Percentiles rank a stretch among this genome's conserved stretches.
Evolutionary conservation across 441 rosid genomes (phyloP).

Genomic region (Erodium texanum): DNA sequence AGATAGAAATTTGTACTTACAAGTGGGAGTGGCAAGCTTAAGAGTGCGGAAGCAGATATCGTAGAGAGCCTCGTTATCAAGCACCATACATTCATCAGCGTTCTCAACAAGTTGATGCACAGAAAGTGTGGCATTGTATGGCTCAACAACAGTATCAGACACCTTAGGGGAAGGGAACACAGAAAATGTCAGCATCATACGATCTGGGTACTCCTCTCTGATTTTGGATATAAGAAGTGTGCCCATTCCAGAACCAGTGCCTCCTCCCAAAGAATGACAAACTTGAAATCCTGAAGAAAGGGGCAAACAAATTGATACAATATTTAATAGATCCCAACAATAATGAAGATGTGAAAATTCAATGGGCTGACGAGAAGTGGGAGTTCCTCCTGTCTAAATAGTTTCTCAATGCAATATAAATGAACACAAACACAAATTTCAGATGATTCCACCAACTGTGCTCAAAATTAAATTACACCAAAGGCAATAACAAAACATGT

Average conservation of each 20-base stretch:
- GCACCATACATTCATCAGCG: constrained; percentile 2
- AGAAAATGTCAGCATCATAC: not conserved
- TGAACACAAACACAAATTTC: not conserved
- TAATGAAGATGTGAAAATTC: not conserved
- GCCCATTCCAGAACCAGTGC: not conserved
- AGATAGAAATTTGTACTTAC: not conserved
- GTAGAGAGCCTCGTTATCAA: not conserved
- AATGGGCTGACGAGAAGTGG: not conserved
- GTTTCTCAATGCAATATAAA: not conserved
- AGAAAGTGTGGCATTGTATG: not conserved
- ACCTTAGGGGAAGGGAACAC: not conserved
- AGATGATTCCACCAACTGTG: not conserved
- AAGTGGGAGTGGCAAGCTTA: not conserved
- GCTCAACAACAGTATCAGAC: constrained; percentile 2
- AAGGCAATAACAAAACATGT: not conserved
- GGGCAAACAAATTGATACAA: not conserved
- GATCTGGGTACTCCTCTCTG: not conserved
- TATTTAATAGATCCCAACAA: too few relatives aligned
- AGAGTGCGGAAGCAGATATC: not conserved
- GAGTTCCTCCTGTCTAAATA: not conserved
- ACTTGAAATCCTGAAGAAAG: not conserved
- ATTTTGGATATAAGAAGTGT: not conserved
- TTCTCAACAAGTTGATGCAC: constrained; percentile 1
- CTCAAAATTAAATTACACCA: not conserved
- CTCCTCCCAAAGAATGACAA: not conserved